These are phyloP conservation scores for Beta vulgaris DNA, from an alignment of 148 eudicot genomes.

Conservation along the genomic window DNA sequence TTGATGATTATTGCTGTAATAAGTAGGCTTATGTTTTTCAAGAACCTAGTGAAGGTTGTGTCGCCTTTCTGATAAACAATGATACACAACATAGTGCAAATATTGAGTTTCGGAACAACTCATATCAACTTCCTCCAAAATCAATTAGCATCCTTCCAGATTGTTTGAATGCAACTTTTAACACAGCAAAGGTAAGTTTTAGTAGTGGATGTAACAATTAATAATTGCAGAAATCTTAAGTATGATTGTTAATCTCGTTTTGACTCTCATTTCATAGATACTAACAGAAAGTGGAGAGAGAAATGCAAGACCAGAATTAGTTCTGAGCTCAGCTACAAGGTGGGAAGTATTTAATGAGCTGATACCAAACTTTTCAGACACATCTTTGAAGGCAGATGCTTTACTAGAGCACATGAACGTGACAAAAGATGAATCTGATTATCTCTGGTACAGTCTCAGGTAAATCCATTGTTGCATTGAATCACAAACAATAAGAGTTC, in stretches of 20 bases:
- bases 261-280: conserved; percentile 20
- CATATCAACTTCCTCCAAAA: conserved; percentile 42
- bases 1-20: neutral
- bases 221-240: neutral
- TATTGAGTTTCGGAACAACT: conserved; percentile 39
- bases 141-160: conserved; percentile 53
- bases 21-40: conserved; percentile 46
- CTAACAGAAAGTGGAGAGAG: conserved; percentile 36
- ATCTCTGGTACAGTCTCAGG: conserved; percentile 53
- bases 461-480: conserved; percentile 3
- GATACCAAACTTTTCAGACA: conserved; percentile 28
- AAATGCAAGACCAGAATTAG: conserved; percentile 16
- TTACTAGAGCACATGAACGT: conserved; percentile 48
- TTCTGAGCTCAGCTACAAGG: conserved; percentile 28
- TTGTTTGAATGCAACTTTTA: conserved; percentile 37
- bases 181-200: conserved; percentile 38
- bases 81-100: conserved; percentile 24
- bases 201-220: too few species aligned
- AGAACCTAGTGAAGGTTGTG: conserved; percentile 41
- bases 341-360: conserved; percentile 43
- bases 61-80: conserved; percentile 46
- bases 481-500: neutral
- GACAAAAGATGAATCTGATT: conserved; percentile 53
- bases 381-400: conserved; percentile 32
- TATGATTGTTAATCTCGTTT: neutral